Percentiles rank a stretch among this genome's conserved stretches.
Conservation (phyloP, 2,329 filamentous ascomycete genomes). For the Parascedosporium putredinis region DNA sequence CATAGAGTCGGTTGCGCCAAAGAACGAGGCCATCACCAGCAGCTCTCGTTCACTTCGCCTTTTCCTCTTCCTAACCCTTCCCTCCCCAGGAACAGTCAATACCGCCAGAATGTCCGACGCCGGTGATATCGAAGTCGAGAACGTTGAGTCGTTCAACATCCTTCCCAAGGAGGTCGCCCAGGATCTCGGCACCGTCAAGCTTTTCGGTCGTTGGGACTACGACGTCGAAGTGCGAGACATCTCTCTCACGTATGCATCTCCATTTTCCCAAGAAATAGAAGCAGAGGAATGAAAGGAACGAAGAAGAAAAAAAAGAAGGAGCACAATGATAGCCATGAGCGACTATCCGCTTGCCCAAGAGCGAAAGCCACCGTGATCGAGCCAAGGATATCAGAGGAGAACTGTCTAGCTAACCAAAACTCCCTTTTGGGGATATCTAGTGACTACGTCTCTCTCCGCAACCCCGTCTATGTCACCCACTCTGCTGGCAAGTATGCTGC, state of each 20-base stretch:
- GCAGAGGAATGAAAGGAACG: no score
- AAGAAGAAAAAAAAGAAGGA: neutral
- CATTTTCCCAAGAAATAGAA: no score
- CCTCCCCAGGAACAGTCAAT: slow-evolving; percentile 17
- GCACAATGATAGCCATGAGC: neutral
- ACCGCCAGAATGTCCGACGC: slow-evolving; percentile 75
- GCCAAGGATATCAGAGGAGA: no score
- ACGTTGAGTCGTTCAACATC: slow-evolving; percentile 62
- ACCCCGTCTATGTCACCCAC: slow-evolving; percentile 98
- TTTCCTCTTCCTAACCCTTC: neutral
- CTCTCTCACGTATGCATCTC: slow-evolving; percentile 75
- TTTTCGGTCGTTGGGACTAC: slow-evolving; percentile 97
- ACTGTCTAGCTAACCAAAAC: no score
- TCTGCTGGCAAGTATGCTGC: slow-evolving; percentile 95
- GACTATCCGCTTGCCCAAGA: slow-evolving; percentile 22
- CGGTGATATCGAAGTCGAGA: slow-evolving; percentile 89
- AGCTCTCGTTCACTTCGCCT: slow-evolving; percentile 6
- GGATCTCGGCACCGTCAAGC: slow-evolving; percentile 87
- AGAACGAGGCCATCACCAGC: slow-evolving; percentile 3
- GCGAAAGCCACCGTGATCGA: no score
- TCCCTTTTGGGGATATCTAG: slow-evolving; percentile 36
- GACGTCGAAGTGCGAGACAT: slow-evolving; percentile 99
- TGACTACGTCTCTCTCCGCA: slow-evolving; percentile 99
- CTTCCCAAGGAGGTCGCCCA: slow-evolving; percentile 87
- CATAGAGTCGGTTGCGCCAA: neutral